Conservation (phyloP, 2,329 filamentous ascomycete genomes). For the Penicillium sclerotigenum region DNA sequence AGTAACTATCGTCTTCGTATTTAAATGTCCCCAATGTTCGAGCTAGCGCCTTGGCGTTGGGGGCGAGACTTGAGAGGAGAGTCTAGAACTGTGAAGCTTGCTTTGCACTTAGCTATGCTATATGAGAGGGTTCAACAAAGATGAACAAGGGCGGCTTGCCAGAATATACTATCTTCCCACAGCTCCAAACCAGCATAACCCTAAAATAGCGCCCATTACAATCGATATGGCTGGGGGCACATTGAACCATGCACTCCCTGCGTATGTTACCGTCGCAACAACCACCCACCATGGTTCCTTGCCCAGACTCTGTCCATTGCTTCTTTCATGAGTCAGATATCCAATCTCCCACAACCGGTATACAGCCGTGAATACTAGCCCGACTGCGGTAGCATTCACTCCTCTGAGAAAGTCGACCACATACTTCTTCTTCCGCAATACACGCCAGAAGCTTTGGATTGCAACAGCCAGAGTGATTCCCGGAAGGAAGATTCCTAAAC, state of each 20-base stretch:
- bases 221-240: conserved; percentile 46
- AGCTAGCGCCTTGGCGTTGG: neutral
- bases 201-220: conserved; percentile 47
- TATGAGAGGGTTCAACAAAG: neutral
- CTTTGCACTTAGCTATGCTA: neutral
- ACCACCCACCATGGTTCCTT: conserved; percentile 64
- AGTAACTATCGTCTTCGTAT: neutral
- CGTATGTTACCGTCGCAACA: conserved; percentile 52
- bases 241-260: conserved; percentile 49
- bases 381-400: conserved; percentile 59
- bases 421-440: conserved; percentile 46
- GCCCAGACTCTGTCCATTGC: conserved; percentile 52
- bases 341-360: conserved; percentile 63
- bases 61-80: neutral
- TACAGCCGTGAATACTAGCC: conserved; percentile 62
- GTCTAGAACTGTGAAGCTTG: neutral
- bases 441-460: conserved; percentile 53
- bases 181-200: conserved; percentile 49
- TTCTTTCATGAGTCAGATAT: conserved; percentile 51
- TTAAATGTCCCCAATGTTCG: neutral
- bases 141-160: neutral
- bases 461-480: conserved; percentile 36
- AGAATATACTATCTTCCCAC: conserved; percentile 25
- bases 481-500: conserved; percentile 43
- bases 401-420: conserved; percentile 54